Evolutionary conservation across 192 early-diverging fungal genomes (phyloP).

Genomic region (Mortierella claussenii): DNA sequence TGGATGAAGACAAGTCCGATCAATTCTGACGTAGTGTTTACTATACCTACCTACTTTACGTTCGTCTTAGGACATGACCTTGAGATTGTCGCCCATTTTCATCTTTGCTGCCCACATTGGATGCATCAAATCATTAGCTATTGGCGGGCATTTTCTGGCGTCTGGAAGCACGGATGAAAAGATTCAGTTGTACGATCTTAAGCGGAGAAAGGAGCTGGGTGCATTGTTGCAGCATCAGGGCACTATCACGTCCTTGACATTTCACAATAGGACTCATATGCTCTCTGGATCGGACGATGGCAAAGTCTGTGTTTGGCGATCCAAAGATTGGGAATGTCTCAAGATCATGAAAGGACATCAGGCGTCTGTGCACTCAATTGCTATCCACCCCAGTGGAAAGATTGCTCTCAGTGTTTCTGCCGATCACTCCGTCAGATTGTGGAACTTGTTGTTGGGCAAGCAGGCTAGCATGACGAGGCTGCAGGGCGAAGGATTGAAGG

Average conservation of each 20-base stretch:
- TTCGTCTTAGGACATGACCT: conserved; percentile 41
- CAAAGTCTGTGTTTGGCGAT: conserved; percentile 86
- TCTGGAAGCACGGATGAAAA: conserved; percentile 97
- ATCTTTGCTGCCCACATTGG: conserved; percentile 96
- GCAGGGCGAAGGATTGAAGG: conserved; percentile 60
- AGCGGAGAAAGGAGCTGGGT: conserved; percentile 89
- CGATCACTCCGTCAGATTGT: conserved; percentile 76
- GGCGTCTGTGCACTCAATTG: conserved; percentile 79
- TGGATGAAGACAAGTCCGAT: too few species aligned
- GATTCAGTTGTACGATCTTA: conserved; percentile 92
- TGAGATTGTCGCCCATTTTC: conserved; percentile 80
- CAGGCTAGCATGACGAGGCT: conserved; percentile 63
- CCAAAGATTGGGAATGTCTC: conserved; percentile 97
- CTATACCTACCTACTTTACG: too few species aligned
- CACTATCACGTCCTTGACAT: conserved; percentile 87
- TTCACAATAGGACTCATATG: conserved; percentile 86
- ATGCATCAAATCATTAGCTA: conserved; percentile 89
- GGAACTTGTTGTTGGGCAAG: conserved; percentile 82
- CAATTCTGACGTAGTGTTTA: too few species aligned
- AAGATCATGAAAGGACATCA: conserved; percentile 88
- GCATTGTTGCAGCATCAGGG: conserved; percentile 92
- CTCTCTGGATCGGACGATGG: conserved; percentile 92
- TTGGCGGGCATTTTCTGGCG: conserved; percentile 83
- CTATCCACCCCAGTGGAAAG: conserved; percentile 96
- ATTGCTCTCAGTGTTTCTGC: conserved; percentile 86